Evolutionary conservation across 176 grass and related monocot species (phyloP).

Genomic region (Bothriochloa decipiens): DNA sequence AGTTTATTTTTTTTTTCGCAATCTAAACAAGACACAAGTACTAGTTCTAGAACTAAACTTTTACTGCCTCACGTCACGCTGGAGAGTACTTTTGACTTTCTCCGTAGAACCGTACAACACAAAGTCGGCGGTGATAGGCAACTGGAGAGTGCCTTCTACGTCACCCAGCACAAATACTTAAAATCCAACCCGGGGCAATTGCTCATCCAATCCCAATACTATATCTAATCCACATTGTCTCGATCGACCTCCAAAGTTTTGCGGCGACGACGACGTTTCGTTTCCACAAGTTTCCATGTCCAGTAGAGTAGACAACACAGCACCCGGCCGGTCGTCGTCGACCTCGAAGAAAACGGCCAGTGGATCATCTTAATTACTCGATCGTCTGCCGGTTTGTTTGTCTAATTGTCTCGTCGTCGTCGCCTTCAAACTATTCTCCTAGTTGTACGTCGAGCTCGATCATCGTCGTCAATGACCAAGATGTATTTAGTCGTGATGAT

Average conservation of each 20-base stretch:
- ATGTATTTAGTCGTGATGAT: no score
- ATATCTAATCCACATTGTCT: constrained; percentile 12
- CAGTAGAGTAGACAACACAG: neutral
- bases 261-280: neutral
- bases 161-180: neutral
- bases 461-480: neutral
- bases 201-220: neutral
- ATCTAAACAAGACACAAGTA: no score
- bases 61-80: neutral
- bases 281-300: constrained; percentile 34
- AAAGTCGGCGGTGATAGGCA: neutral
- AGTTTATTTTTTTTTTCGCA: no score
- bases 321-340: neutral
- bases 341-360: neutral
- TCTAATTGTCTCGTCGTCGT: neutral
- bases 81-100: constrained; percentile 7
- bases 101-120: neutral
- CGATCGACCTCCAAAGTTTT: constrained; percentile 11
- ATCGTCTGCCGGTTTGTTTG: no score
- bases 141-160: constrained; percentile 16
- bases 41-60: no score
- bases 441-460: no score
- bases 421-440: no score
- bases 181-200: neutral
- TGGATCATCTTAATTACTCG: neutral